Conservation (phyloP, 768 basidiomycete genomes). For the Rhodocollybia butyracea region DNA sequence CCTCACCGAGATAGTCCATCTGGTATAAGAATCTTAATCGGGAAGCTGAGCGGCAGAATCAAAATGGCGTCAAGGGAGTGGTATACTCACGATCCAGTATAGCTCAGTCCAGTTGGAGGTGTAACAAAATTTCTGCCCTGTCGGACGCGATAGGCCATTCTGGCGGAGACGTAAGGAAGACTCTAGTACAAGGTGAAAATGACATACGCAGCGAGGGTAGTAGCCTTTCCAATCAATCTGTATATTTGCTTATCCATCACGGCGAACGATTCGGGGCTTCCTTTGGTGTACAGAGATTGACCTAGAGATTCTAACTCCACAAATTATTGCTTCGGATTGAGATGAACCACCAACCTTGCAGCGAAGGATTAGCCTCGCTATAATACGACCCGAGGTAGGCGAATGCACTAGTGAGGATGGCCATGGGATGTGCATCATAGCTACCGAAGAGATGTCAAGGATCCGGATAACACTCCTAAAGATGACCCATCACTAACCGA, state of each 20-base stretch:
- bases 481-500: constrained; percentile 34
- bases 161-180: constrained; percentile 19
- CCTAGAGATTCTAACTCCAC: constrained; percentile 35
- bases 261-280: constrained; percentile 61
- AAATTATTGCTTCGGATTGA: not conserved
- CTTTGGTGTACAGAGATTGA: constrained; percentile 74
- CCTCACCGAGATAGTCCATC: constrained; percentile 78
- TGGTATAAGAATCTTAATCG: constrained; percentile 76
- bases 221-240: constrained; percentile 83
- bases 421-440: constrained; percentile 92
- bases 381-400: constrained; percentile 89
- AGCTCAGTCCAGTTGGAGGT: constrained; percentile 79
- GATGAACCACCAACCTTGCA: constrained; percentile 55
- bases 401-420: constrained; percentile 83
- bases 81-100: constrained; percentile 68
- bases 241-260: constrained; percentile 93
- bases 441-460: constrained; percentile 29
- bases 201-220: constrained; percentile 79
- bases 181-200: not conserved
- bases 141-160: constrained; percentile 91
- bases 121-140: constrained; percentile 87
- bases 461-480: not conserved
- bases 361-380: constrained; percentile 82
- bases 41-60: not conserved
- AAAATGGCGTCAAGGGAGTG: not conserved